Evolutionary conservation across 192 early-diverging fungal genomes (phyloP), one percentile per base, ranked within the genome.

Genomic region (Oehlia diaphana): DNA sequence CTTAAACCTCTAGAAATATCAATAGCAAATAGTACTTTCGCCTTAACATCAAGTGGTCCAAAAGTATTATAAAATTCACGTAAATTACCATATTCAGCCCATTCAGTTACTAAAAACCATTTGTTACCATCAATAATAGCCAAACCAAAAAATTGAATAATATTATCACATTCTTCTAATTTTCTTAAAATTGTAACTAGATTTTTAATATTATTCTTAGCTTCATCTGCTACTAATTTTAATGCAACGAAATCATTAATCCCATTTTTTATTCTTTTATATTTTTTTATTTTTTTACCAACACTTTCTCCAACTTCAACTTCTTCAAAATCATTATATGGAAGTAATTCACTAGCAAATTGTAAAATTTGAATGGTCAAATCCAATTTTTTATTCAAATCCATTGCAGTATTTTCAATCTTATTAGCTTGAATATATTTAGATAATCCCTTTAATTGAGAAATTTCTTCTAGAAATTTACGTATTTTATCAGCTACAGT

Each of bases 1-100:
- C 68, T 81, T 65, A 86, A 72, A 26, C 82, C 85, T 35, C 82
- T 70, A 9, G 85, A 65, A 8, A 83, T 79, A 49, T 86, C 85
- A 10, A 79, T 65, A 2, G 85, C 85, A 47, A 86, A 70, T 39
- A 72, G 50, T 66, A 86, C 53, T 47, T 86, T 86, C 37, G 76
- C 76, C 4, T 42, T 50, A n/a, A 62, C 9, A 53, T 26, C 33
- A 26, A 62, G 44, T 47, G 44, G 4, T 0, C 53, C 31, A 63
- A 74, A 82, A 62, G 81, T 78, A 3, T 58, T 68, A 63, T 83
- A 83, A 75, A 82, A 86, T 68, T 77, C 44, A 28, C 39, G 35
- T 66, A 77, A 63, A 67, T 44, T 77, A n/a, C 76, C 76, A 49
- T 44, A 33, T 42, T 77, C 64, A 1, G 64, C 76, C 76, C 76